Evolutionary conservation across 1,139 yeast genomes (phyloP), one percentile per base, ranked within the genome.

Genomic region (Debaryomyces psychrophilus): DNA sequence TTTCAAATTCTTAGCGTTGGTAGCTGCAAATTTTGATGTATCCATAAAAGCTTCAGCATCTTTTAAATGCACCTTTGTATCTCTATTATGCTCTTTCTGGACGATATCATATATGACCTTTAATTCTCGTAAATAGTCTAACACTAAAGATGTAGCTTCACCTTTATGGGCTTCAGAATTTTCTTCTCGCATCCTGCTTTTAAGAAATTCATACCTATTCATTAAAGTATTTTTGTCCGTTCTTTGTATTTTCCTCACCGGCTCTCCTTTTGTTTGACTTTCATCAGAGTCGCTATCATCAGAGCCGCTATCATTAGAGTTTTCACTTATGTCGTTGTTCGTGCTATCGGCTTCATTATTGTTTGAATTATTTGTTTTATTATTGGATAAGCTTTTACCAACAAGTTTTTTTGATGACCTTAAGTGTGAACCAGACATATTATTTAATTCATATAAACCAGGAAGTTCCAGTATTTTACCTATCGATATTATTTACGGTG

Each of bases 1-100:
- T 45, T 77, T 77, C 51, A 84, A 56, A 60, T 82, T 83, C 44
- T 81, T 72, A 2, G 87, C 81, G 45, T 86, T 85, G 25, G 67
- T 58, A 11, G 76, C 76, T 9, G 77, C 77, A 50, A 73, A 65
- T 43, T 60, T 64, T 9, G 79, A 62, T 1, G 74, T 66, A 47
- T 71, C 74, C 43, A 58, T 64, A 44, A 76, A 66, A 2, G 73
- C 73, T 51, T 73, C 75, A 2, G 79, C 67, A 52, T 76, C 81
- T 35, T 50, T 61, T 45, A 53, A 50, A 31, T 59, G 63, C 4
- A 60, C 50, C 39, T 51, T 51, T 11, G 65, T 59, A 44, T 60
- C 63, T 39, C 56, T 49, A 28, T 68, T 69, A 44, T 56, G 62
- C 18, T 66, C 69, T n/a, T 52, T 51, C 34, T 68, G 69, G 4